Conservation (phyloP, 1,284 basidiomycete genomes). For the Megacollybia platyphylla region DNA sequence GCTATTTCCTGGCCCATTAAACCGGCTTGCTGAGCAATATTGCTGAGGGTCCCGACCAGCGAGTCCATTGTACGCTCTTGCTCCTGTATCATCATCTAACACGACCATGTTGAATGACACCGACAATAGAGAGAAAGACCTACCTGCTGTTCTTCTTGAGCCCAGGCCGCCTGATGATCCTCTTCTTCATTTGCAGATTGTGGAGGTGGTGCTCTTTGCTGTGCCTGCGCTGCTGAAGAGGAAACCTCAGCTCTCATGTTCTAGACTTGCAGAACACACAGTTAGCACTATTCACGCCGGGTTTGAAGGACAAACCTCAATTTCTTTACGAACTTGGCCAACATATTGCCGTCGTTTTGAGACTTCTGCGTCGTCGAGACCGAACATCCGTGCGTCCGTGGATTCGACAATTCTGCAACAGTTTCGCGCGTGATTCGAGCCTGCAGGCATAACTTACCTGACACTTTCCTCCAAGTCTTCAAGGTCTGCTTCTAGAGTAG, state of each 20-base stretch:
- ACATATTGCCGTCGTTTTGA: slow-evolving; percentile 64
- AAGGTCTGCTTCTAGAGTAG: slow-evolving; percentile 69
- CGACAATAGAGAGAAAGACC: slow-evolving; percentile 5
- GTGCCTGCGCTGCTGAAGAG: slow-evolving; percentile 4
- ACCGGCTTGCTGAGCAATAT: slow-evolving; percentile 77
- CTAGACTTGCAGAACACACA: slow-evolving; percentile 32
- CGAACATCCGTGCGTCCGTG: slow-evolving; percentile 73
- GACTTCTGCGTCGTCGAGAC: slow-evolving; percentile 66
- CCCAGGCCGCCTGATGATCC: slow-evolving; percentile 68
- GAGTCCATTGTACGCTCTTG: slow-evolving; percentile 81
- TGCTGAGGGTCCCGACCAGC: slow-evolving; percentile 74
- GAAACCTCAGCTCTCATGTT: slow-evolving; percentile 53
- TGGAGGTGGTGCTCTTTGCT: slow-evolving; percentile 4
- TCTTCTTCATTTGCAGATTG: slow-evolving; percentile 20
- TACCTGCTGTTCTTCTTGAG: slow-evolving; percentile 74
- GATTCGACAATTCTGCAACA: slow-evolving; percentile 60
- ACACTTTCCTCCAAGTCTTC: slow-evolving; percentile 87
- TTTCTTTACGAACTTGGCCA: slow-evolving; percentile 53
- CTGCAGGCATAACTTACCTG: slow-evolving; percentile 31
- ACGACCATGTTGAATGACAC: not conserved
- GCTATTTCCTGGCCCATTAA: slow-evolving; percentile 82
- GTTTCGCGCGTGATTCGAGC: slow-evolving; percentile 1
- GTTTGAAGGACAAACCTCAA: slow-evolving; percentile 49
- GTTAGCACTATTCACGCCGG: slow-evolving; percentile 4
- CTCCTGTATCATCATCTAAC: slow-evolving; percentile 68